A percentile compares a stretch with the other conserved stretches of the same genome.
These are phyloP conservation scores for Hansenula lynferdii DNA, from an alignment of 1,139 yeast genomes.

Conservation along the genomic window DNA sequence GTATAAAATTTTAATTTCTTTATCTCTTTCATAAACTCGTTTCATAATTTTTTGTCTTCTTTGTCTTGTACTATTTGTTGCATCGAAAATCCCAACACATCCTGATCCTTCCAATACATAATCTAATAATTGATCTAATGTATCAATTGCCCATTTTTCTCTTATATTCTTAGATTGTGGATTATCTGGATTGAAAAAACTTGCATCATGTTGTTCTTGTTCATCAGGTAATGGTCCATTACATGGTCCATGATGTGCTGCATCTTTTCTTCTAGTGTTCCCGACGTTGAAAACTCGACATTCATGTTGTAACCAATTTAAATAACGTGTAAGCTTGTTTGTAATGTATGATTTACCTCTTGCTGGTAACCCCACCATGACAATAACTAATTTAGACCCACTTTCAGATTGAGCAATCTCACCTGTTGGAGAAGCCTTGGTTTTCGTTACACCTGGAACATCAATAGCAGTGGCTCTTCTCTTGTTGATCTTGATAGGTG, in stretches of 20 bases:
- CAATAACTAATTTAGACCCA: conserved; percentile 83
- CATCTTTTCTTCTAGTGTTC: conserved; percentile 78
- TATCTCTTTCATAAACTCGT: conserved; percentile 62
- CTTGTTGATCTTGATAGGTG: conserved; percentile 21
- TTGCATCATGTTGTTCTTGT: conserved; percentile 55
- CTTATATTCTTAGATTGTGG: conserved; percentile 58
- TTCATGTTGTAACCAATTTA: conserved; percentile 91
- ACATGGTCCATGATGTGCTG: conserved; percentile 62
- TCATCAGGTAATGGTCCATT: conserved; percentile 63
- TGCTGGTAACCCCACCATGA: conserved; percentile 94
- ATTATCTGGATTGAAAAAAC: conserved; percentile 83
- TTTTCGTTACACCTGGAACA: conserved; percentile 88
- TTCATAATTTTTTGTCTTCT: conserved; percentile 68
- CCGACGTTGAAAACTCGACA: conserved; percentile 93
- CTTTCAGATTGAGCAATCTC: conserved; percentile 28
- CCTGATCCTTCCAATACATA: conserved; percentile 79
- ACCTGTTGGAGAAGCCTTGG: conserved; percentile 73
- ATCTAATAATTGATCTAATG: conserved; percentile 78
- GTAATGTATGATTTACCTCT: conserved; percentile 92
- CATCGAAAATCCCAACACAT: conserved; percentile 92
- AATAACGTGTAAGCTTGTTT: conserved; percentile 78
- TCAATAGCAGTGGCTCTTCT: conserved; percentile 73
- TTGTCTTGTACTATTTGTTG: conserved; percentile 81
- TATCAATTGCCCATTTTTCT: conserved; percentile 96
- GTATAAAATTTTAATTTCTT: conserved; percentile 71